Conservation (phyloP, 2,329 filamentous ascomycete species). For the Talaromyces sp. region DNA sequence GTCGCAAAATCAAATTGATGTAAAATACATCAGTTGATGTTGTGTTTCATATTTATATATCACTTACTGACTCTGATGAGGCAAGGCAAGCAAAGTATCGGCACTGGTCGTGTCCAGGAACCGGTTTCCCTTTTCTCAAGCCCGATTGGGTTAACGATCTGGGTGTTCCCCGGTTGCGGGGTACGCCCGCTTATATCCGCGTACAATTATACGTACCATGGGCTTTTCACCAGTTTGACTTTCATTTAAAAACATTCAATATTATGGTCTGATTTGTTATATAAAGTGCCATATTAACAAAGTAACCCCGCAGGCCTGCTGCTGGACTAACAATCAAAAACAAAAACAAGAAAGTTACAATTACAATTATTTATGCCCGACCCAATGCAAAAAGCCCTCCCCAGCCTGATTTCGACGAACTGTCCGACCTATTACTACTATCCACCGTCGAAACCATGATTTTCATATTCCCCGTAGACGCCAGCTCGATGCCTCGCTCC, state of each 20-base stretch:
- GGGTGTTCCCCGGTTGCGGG: neutral
- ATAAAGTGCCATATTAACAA: neutral
- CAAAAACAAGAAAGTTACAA: neutral
- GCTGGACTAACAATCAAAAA: neutral
- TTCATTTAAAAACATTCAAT: too few relatives aligned
- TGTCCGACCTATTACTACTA: neutral
- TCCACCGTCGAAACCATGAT: constrained; percentile 6
- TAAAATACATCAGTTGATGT: neutral
- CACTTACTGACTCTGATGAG: neutral
- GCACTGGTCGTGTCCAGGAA: neutral
- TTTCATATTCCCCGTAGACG: constrained; percentile 4
- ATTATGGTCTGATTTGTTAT: neutral
- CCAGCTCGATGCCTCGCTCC: constrained; percentile 7
- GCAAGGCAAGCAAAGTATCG: neutral
- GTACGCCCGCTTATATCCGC: neutral
- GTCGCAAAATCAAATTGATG: neutral
- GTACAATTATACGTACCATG: neutral
- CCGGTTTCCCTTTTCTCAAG: too few relatives aligned
- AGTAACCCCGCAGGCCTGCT: neutral
- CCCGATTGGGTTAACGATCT: neutral
- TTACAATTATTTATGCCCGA: neutral
- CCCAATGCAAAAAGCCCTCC: constrained; percentile 10
- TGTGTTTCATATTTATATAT: neutral
- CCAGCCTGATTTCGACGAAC: constrained; percentile 2
- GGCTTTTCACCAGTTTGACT: neutral